Base-by-base conservation (phyloP, 202 grass and related monocot genomes). In the Miscanthus sacchariflorus region DNA sequence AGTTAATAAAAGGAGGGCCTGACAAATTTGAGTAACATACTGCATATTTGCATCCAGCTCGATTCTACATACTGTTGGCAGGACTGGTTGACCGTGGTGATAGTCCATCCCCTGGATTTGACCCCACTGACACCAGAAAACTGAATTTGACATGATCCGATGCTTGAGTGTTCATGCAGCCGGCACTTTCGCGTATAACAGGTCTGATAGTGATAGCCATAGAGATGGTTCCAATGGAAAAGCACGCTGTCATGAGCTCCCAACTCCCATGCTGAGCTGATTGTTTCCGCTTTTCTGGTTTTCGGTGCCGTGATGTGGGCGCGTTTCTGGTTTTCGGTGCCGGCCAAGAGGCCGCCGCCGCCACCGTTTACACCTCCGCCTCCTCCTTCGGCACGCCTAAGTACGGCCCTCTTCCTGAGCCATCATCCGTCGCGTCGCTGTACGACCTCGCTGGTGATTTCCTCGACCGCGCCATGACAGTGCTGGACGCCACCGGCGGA, bases 291-390 rank as follows among this genome's bases (percentile, higher is more conserved):
- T 11, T 66, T 87, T 27, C 21, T 21, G 56, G n/a, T n/a, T n/a
- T n/a, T n/a, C n/a, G n/a, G n/a, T 25, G 54, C 52, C 9, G 39
- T 35, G 27, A 87, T 80, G 77, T 87, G 77, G 85, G 25, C 77
- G 68, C 68, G 77, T 72, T 64, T 81, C 52, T 87, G 85, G 85
- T 38, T 59, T 23, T 11, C 68, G 68, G 12, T 39, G 68, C 85
- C 21, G 69, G 35, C 42, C 27, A 70, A 50, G 40, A 73, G 13
- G 54, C 40, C 54, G 54, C 19, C 74, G 42, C 27, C 83, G 28
- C 28, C 28, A 44, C 67, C 77, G 85, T 81, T 66, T 11, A 72
- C 12, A 5, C 68, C 67, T 21, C 77, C 75, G 1, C 75, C 84
- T 1, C 48, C 84, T 10, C 65, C 84, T 5, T 72, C 59, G 1